Base-by-base conservation (phyloP, 176 grass and related monocot species). In the Echinochloa phyllopogon region DNA sequence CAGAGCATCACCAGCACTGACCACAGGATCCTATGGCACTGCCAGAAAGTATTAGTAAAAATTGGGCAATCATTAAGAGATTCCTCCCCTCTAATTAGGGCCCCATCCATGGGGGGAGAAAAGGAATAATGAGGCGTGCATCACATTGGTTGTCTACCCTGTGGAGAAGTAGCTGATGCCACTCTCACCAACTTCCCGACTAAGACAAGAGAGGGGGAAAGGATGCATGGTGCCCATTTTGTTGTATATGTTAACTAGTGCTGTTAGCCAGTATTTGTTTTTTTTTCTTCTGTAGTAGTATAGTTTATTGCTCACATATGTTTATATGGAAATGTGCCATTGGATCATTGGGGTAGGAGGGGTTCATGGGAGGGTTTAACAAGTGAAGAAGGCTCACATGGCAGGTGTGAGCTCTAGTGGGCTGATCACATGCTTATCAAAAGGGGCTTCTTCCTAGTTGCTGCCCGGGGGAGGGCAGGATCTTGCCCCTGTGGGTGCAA, bases 381-480 rank as follows among this genome's bases (percentile, higher is more conserved):
- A 93, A 85, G 50, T 41, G 25, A 89, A 41, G 76, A 63, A 67
- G 58, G 33, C 48, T 90, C 91, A 93, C 94, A 96, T 89, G 89
- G 89, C 71, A 75, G 79, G 81, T 89, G 86, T 80, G 67, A 18
- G 48, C 89, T 79, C 65, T 56, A 83, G 79, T 74, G 67, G 50
- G 51, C 36, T 63, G 36, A 27, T 70, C 85, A 87, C 89, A 87
- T 87, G 85, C 50, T 75, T 61, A 73, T 41, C 51, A 21, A 70
- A 75, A 84, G 81, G 80, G 53, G 37, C 24, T 83, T 79, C 24
- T 87, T 83, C 84, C 80, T 87, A 60, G 75, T 79, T 79, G 80
- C 69, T 90, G 51, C 84, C 51, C 67, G 58, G 80, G 58, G 74
- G 14, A 79, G 68, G 27, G 37, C 52, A 87, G 83, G 76, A 87